phyloP scores from a whole-genome alignment of 108 stramenopile species.

The Aurantiochytrium sp. region DNA sequence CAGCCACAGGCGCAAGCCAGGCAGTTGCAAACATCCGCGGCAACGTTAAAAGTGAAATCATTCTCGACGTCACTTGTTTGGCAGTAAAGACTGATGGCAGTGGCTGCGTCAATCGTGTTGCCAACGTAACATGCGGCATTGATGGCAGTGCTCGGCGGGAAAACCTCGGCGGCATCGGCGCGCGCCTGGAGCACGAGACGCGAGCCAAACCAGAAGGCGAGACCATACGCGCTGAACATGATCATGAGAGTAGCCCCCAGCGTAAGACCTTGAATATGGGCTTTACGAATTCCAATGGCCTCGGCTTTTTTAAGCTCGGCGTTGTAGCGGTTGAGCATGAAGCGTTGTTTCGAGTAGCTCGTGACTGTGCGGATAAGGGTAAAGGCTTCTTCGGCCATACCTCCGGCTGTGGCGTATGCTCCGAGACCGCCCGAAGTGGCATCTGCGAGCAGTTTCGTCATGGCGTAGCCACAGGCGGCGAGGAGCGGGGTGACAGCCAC shows the following conservation, averaged over 20 bases:
- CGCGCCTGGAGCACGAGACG: constrained; percentile 23
- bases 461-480: constrained; percentile 24
- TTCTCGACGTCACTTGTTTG: not conserved
- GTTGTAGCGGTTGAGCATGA: constrained; percentile 47
- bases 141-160: not conserved
- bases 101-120: not conserved
- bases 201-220: constrained; percentile 40
- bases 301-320: constrained; percentile 14
- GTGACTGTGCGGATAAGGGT: constrained; percentile 62
- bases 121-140: not conserved
- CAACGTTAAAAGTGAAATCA: not conserved
- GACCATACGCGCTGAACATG: constrained; percentile 39
- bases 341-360: constrained; percentile 59
- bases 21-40: constrained; percentile 11
- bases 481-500: constrained; percentile 51
- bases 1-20: not conserved
- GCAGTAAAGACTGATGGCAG: not conserved
- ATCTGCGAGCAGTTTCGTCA: constrained; percentile 27
- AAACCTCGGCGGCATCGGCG: not conserved
- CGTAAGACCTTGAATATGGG: constrained; percentile 47
- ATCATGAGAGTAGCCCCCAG: constrained; percentile 47
- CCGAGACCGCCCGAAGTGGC: constrained; percentile 34
- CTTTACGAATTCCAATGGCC: constrained; percentile 48
- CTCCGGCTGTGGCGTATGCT: constrained; percentile 58
- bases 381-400: constrained; percentile 59